Percentiles rank a stretch among this genome's conserved stretches.
These are phyloP conservation scores for Eucalyptus pauciflora DNA, from an alignment of 345 rosid genomes.

Conservation along the genomic window DNA sequence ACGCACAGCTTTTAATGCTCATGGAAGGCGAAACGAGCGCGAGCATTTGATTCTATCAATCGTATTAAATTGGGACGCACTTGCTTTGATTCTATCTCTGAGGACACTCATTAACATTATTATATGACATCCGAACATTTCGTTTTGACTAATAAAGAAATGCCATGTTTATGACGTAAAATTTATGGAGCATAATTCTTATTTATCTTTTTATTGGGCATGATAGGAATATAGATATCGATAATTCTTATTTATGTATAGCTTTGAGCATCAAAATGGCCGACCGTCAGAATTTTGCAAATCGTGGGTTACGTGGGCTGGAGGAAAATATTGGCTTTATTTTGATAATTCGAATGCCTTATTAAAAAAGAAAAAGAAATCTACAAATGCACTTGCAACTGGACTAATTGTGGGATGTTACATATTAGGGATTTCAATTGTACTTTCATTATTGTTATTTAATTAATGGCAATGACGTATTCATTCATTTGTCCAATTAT, in stretches of 20 bases:
- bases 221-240: background rate
- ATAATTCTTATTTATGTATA: background rate
- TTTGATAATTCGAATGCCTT: background rate
- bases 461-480: too few relatives aligned
- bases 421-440: too few relatives aligned
- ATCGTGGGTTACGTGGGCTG: background rate
- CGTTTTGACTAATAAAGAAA: too few relatives aligned
- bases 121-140: too few relatives aligned
- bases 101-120: background rate
- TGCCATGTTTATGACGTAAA: too few relatives aligned
- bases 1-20: too few relatives aligned
- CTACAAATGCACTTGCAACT: background rate
- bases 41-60: too few relatives aligned
- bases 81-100: background rate
- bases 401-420: background rate
- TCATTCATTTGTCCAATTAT: too few relatives aligned
- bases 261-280: background rate
- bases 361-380: too few relatives aligned
- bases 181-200: background rate
- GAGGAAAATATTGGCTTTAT: background rate
- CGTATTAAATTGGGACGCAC: background rate
- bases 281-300: background rate
- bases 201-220: background rate
- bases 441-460: too few relatives aligned
- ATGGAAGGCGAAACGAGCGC: too few relatives aligned